Base-by-base conservation (phyloP, 2,329 filamentous ascomycete species). In the Ophiocordyceps camponoti-rufipedis region DNA sequence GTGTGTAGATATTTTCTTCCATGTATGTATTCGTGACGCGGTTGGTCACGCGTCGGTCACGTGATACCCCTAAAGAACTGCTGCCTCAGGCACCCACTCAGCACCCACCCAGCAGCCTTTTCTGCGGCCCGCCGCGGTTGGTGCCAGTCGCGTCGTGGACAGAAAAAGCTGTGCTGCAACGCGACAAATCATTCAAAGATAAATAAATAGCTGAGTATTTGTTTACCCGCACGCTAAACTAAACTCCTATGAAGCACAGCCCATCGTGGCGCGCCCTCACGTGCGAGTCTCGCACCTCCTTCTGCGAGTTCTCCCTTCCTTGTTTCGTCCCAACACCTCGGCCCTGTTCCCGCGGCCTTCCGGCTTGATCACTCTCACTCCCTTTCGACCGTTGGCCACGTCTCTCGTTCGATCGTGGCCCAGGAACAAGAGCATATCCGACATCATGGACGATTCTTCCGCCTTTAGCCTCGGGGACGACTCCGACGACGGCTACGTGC, bases 401-500 rank as follows among this genome's bases (percentile, higher is more conserved):
- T 44, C 43, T 49, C 8, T 28, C 28, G 40, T 29, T 42, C 40
- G 28, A 42, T 28, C 23, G 23, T 5, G 23, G 23, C 23, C 23
- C 23, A 3, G 23, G 23, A 23, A 23, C 3, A 3, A 23, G 23
- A 23, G 23, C 23, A 23, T 23, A 23, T 23, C 23, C 23, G 23
- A 23, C 23, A 23, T 23, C 23, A 23, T 23, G 23, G 23, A 23
- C 23, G 23, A 23, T 23, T 23, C 23, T 62, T 41, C 71, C 77
- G 54, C 53, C 42, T 64, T 62, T 51, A 64, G 60, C 48, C 46
- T 60, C 28, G 63, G 54, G 44, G 62, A 65, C 33, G 64, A 67
- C 48, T 67, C 65, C 19, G 65, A 67, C 19, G 65, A 67, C 47
- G 64, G 54, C 51, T 68, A 55, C 48, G 60, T 58, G 44, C 64